Evolutionary conservation across 2,329 filamentous ascomycete genomes (phyloP).

Genomic region (Colletotrichum chrysophilum): DNA sequence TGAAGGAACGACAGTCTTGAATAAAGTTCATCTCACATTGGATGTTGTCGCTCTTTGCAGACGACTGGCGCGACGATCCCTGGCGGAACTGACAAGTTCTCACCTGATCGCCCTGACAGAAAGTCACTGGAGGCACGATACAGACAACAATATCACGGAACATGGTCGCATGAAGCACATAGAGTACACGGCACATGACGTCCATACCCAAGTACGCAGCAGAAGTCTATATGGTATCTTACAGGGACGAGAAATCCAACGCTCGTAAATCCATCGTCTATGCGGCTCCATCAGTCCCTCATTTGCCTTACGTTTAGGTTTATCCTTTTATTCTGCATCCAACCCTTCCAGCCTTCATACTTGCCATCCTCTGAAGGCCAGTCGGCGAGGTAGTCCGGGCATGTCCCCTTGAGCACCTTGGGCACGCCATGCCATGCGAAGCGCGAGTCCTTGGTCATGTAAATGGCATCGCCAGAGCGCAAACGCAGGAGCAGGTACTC

Average conservation of each 20-base stretch:
- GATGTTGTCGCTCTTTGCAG: background rate
- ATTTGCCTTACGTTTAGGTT: slow-evolving; percentile 95
- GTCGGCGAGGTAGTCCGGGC: slow-evolving; percentile 72
- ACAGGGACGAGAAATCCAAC: background rate
- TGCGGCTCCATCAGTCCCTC: slow-evolving; percentile 51
- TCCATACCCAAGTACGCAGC: background rate
- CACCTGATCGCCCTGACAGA: background rate
- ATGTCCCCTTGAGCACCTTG: slow-evolving; percentile 80
- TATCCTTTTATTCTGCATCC: slow-evolving; percentile 87
- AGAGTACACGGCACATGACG: background rate
- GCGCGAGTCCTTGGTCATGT: slow-evolving; percentile 82
- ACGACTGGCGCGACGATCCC: background rate
- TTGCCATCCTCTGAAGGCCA: slow-evolving; percentile 71
- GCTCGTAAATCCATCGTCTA: background rate
- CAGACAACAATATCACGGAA: background rate
- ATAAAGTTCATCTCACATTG: background rate
- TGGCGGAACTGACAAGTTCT: background rate
- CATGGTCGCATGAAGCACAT: background rate
- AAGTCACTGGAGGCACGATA: background rate
- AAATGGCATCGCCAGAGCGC: slow-evolving; percentile 85
- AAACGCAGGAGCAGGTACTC: slow-evolving; percentile 68
- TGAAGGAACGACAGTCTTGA: background rate
- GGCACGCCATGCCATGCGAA: slow-evolving; percentile 97
- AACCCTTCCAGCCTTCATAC: slow-evolving; percentile 77
- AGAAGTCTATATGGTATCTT: background rate